phyloP scores from a whole-genome alignment of 2,329 filamentous ascomycete genomes.

The Epichloe aotearoae region DNA sequence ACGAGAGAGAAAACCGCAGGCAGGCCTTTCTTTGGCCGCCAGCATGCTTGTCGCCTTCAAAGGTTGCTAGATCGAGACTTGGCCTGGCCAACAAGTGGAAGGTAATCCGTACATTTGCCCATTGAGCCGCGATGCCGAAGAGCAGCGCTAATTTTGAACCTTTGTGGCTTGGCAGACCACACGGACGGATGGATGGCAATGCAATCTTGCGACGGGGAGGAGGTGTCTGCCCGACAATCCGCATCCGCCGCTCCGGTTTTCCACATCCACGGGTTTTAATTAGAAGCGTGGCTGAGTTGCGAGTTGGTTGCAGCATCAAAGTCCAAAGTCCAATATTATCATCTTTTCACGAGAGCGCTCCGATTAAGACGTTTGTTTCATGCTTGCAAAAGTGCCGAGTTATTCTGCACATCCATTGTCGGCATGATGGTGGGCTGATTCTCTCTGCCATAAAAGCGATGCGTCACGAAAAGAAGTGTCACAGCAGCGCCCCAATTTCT shows the following conservation, averaged over 20 bases:
- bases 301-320: too few relatives aligned
- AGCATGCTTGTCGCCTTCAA: neutral
- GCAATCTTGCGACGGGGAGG: too few relatives aligned
- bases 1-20: neutral
- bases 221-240: too few relatives aligned
- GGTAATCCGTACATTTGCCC: slow-evolving; percentile 2
- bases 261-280: too few relatives aligned
- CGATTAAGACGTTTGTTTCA: too few relatives aligned
- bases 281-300: too few relatives aligned
- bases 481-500: neutral
- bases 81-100: neutral
- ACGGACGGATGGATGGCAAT: too few relatives aligned
- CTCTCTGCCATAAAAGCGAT: neutral
- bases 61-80: neutral
- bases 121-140: slow-evolving; percentile 3
- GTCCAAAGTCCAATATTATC: too few relatives aligned
- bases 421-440: neutral
- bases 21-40: neutral
- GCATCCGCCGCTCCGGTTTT: too few relatives aligned
- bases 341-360: too few relatives aligned
- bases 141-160: neutral
- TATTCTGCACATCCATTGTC: neutral
- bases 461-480: neutral
- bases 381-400: neutral
- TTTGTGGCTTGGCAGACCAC: too few relatives aligned